Evolutionary conservation across 371 early-diverging fungal species (phyloP), one percentile per base, ranked within the genome.

Genomic region (Paraphysoderma sedebokerense): DNA sequence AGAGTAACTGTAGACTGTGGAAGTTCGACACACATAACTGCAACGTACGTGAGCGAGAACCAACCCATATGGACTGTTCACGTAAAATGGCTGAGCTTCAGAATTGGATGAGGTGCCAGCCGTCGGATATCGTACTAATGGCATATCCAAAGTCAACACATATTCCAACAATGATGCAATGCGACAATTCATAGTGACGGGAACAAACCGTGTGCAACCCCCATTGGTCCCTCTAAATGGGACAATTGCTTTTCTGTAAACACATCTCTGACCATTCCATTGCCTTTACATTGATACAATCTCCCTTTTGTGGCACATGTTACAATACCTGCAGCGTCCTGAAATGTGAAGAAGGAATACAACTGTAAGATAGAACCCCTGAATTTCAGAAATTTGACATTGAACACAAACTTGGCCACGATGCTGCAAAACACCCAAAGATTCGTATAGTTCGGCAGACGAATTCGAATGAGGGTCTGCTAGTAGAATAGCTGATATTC

Each of bases 361-460:
- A 22, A 6, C 15, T 19, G 8, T 27, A 15, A 11, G 12, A 26
- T 19, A 44, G 13, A 27, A 87, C n/a, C n/a, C n/a, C n/a, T n/a
- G n/a, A n/a, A n/a, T n/a, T n/a, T n/a, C n/a, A n/a, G n/a, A n/a
- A n/a, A n/a, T n/a, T n/a, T n/a, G n/a, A n/a, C n/a, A n/a, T n/a
- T n/a, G n/a, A n/a, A n/a, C n/a, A n/a, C n/a, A n/a, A n/a, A n/a
- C 96, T 81, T 96, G 97, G 38, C 97, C 97, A 58, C 97, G 81
- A 65, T 96, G 97, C 64, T 96, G 97, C 54, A 96, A 60, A 29
- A 92, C 70, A 15, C 89, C 85, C 47, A 96, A 72, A 46, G 83
- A 81, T 66, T 96, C 97, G 57, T 81, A 85, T 34, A 96, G 67
- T 64, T 93, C 93, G 26, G 73, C 61, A 51, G 79, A 77, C 22